A percentile compares a stretch with the other conserved stretches of the same genome.
These are phyloP conservation scores for Nelumbo lutea DNA, from an alignment of 164 flowering plant species.

Conservation along the genomic window DNA sequence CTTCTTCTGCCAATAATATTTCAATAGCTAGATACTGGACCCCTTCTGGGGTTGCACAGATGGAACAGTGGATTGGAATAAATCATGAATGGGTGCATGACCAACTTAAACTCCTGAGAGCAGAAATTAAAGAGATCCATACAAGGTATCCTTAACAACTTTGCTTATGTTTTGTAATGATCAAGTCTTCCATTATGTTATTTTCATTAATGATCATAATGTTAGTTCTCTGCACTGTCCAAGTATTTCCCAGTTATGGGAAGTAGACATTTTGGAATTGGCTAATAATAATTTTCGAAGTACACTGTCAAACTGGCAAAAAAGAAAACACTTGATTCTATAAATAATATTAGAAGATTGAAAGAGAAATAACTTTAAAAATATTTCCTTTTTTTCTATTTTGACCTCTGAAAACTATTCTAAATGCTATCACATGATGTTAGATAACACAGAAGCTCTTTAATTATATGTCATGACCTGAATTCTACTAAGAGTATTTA, in stretches of 20 bases:
- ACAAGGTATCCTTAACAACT: conserved; percentile 36
- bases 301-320: not conserved
- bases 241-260: not conserved
- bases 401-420: not conserved
- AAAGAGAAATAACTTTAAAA: not conserved
- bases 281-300: not conserved
- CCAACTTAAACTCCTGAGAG: conserved; percentile 36
- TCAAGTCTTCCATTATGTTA: not conserved
- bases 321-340: not conserved
- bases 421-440: not conserved
- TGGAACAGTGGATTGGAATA: conserved; percentile 65
- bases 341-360: not conserved
- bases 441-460: too few species aligned
- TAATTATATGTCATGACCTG: too few species aligned
- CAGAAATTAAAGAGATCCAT: conserved; percentile 32
- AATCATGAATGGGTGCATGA: conserved; percentile 28
- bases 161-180: not conserved
- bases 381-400: too few species aligned
- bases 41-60: conserved; percentile 68
- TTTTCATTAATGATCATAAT: not conserved
- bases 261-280: not conserved
- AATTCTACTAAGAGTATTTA: too few species aligned
- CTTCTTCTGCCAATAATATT: conserved; percentile 21
- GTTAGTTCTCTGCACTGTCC: not conserved
- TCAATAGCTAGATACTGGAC: conserved; percentile 33